Base-by-base conservation (phyloP, 176 grass and related monocot species). In the Zoysia pacifica region DNA sequence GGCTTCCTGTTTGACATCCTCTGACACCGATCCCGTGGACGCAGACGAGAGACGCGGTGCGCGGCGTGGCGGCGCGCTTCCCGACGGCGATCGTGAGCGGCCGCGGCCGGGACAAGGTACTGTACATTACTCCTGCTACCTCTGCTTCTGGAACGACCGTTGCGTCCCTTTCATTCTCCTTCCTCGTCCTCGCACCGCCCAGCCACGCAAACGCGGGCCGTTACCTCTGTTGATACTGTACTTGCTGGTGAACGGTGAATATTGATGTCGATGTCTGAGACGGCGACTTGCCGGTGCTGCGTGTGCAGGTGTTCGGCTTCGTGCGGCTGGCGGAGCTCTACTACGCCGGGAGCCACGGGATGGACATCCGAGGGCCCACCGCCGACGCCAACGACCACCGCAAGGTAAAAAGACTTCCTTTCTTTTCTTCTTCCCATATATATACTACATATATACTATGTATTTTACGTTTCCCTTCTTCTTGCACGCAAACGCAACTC, bases 321-420 rank as follows among this genome's bases (percentile, higher is more conserved):
- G 93, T 95, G 74, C 16, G 82, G 44, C 70, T 95, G n/a, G 45
- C 44, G 41, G 90, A 95, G 72, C 74, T 95, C 52, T 95, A 92
- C 87, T 95, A 95, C 76, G 93, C 93, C 47, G 93, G 93, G 15
- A 95, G 93, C 90, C 93, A 95, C 65, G 93, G 93, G 62, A 95
- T 95, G 93, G 93, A 95, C 93, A 95, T 95, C 69, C 65, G 53
- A 86, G 93, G 89, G 11, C 93, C 93, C 84, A 60, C 53, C 37
- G 75, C 79, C 67, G 58, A 13, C 76, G 49, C 79, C 69, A 77
- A 55, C 70, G 3, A 48, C 80, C 73, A 2, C 58, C 2, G 0
- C 69, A 35, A 78, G 82, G 82, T 76, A 67, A 20, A 47, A 15
- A 15, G 2, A 42, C 14, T 16, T 40, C 9, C 46, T 19, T 12